A percentile compares a stretch with the other conserved stretches of the same genome.
Evolutionary conservation across 768 basidiomycete genomes (phyloP).

Genomic region (Gloeophyllum trabeum): DNA sequence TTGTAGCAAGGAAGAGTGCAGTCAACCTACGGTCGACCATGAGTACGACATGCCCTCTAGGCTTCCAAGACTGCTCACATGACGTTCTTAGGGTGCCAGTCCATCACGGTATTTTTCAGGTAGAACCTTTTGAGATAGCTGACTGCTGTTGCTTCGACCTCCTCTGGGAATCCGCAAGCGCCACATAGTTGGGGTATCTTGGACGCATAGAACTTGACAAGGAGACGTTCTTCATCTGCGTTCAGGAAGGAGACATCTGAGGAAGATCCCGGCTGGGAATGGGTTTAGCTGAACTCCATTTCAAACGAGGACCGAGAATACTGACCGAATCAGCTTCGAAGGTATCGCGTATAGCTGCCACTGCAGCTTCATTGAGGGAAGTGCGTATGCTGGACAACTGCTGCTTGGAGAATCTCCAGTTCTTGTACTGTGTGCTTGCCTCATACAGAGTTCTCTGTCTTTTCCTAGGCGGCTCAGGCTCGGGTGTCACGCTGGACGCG

Average conservation of each 20-base stretch:
- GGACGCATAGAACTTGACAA: constrained; percentile 82
- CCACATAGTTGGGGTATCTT: constrained; percentile 82
- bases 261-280: constrained; percentile 57
- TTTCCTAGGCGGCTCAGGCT: too few species aligned
- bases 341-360: constrained; percentile 63
- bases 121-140: constrained; percentile 95
- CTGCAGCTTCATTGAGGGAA: constrained; percentile 65
- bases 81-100: constrained; percentile 98
- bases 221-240: constrained; percentile 74
- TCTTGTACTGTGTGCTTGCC: constrained; percentile 67
- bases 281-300: constrained; percentile 1
- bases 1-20: constrained; percentile 87
- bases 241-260: constrained; percentile 60
- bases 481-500: too few species aligned
- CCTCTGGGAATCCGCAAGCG: constrained; percentile 80
- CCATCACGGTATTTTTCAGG: constrained; percentile 96
- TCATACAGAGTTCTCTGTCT: constrained; percentile 57
- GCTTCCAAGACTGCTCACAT: constrained; percentile 50
- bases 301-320: constrained; percentile 3
- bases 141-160: constrained; percentile 88
- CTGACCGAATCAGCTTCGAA: constrained; percentile 74
- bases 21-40: constrained; percentile 59
- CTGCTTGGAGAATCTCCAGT: constrained; percentile 82
- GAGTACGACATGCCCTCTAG: not conserved
- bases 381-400: constrained; percentile 48